Conservation (phyloP, 78 protist species). For the Protostelium mycophagum region DNA sequence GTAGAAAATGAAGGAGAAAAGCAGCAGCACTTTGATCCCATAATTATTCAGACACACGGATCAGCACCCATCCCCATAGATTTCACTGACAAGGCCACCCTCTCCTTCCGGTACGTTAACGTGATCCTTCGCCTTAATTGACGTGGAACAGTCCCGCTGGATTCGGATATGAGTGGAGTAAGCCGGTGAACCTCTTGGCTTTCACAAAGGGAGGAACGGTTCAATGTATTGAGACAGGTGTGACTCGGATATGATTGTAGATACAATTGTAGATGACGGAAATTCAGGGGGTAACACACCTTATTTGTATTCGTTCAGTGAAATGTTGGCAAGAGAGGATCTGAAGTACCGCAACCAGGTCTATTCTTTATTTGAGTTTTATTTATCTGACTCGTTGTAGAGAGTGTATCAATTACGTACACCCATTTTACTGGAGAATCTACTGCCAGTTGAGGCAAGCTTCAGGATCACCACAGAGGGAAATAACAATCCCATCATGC, state of each 20-base stretch:
- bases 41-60: not conserved
- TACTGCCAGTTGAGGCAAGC: not conserved
- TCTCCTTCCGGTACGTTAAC: no score
- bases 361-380: no score
- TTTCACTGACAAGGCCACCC: not conserved
- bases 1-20: not conserved
- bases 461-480: not conserved
- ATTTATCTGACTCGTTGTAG: no score
- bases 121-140: no score
- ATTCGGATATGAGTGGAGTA: not conserved
- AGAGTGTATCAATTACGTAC: not conserved
- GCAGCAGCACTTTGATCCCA: not conserved
- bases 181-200: not conserved
- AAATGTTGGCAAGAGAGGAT: not conserved
- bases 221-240: not conserved
- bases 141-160: not conserved
- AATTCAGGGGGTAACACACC: not conserved
- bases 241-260: not conserved
- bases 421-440: not conserved
- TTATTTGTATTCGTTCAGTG: not conserved
- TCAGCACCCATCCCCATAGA: not conserved
- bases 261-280: not conserved
- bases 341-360: not conserved
- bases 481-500: not conserved
- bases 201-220: not conserved